A percentile compares a stretch with the other conserved stretches of the same genome.
Conservation (phyloP, 2,329 filamentous ascomycete species). For the Beauveria medogensis region DNA sequence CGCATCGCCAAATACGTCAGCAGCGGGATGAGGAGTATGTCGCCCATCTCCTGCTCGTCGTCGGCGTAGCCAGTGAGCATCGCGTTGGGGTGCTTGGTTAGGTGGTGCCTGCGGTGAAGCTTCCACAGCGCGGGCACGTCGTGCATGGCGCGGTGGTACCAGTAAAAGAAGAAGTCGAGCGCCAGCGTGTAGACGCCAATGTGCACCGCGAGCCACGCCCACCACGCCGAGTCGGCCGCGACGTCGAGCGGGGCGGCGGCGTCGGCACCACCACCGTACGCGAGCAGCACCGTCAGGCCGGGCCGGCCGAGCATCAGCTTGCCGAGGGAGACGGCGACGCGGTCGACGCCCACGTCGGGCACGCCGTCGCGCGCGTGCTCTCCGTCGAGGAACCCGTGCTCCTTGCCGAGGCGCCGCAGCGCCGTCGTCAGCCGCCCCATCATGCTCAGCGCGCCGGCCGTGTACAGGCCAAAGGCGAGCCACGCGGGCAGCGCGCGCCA, state of each 20-base stretch:
- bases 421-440: conserved; percentile 27
- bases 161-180: conserved; percentile 34
- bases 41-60: conserved; percentile 32
- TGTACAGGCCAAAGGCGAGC: conserved; percentile 27
- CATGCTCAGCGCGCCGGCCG: conserved; percentile 26
- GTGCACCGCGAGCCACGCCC: conserved; percentile 27
- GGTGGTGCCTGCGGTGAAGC: conserved; percentile 34
- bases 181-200: conserved; percentile 28
- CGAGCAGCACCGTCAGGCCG: conserved; percentile 24
- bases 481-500: conserved; percentile 19
- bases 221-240: conserved; percentile 6
- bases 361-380: conserved; percentile 31
- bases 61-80: conserved; percentile 34
- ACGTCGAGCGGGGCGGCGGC: conserved; percentile 11
- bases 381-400: conserved; percentile 31
- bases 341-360: conserved; percentile 26
- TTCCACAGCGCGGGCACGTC: conserved; percentile 29
- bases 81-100: conserved; percentile 34
- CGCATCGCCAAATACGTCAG: conserved; percentile 28
- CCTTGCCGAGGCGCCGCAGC: conserved; percentile 27
- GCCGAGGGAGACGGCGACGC: conserved; percentile 22
- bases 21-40: conserved; percentile 32
- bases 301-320: conserved; percentile 23
- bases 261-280: conserved; percentile 20
- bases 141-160: conserved; percentile 34